phyloP scores from a whole-genome alignment of 495 filamentous ascomycete genomes.

The Cryomyces minteri region DNA sequence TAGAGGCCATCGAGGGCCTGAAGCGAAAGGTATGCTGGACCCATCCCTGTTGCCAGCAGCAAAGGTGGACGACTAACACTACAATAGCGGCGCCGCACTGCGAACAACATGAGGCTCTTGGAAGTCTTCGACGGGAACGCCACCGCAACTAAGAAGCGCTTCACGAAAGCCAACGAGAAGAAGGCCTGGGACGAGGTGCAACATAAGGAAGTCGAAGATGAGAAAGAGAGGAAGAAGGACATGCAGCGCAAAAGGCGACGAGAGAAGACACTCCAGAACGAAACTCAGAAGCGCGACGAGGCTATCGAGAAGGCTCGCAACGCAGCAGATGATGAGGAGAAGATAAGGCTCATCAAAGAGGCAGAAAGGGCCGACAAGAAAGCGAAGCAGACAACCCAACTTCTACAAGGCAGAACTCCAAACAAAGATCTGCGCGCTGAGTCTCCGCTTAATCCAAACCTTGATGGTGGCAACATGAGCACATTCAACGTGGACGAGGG shows the following conservation, averaged over 20 bases:
- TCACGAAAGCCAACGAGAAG: slow-evolving; percentile 35
- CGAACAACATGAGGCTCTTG: slow-evolving; percentile 28
- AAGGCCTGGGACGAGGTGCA: slow-evolving; percentile 73
- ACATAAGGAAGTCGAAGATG: slow-evolving; percentile 72
- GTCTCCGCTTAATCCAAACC: slow-evolving; percentile 57
- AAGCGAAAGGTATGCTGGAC: slow-evolving; percentile 33
- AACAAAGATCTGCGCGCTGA: slow-evolving; percentile 63
- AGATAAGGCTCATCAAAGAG: slow-evolving; percentile 56
- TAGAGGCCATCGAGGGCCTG: slow-evolving; percentile 34
- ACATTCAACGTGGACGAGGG: slow-evolving; percentile 54
- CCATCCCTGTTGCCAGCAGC: no score
- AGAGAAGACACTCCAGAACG: slow-evolving; percentile 80
- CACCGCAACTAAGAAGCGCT: slow-evolving; percentile 32
- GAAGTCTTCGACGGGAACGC: slow-evolving; percentile 35
- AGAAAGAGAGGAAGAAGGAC: slow-evolving; percentile 99
- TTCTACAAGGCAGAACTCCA: slow-evolving; percentile 66
- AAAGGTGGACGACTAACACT: neutral
- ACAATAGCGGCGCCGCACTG: slow-evolving; percentile 34
- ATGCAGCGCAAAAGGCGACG: slow-evolving; percentile 96
- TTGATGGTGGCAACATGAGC: slow-evolving; percentile 75
- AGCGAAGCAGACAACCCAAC: slow-evolving; percentile 62
- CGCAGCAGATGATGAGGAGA: slow-evolving; percentile 62
- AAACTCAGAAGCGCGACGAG: slow-evolving; percentile 69
- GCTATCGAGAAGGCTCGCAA: slow-evolving; percentile 56
- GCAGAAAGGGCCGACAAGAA: slow-evolving; percentile 77